These are phyloP conservation scores for Cryptococcus hybrid DNA, from an alignment of 1,284 basidiomycete genomes.

Conservation along the genomic window DNA sequence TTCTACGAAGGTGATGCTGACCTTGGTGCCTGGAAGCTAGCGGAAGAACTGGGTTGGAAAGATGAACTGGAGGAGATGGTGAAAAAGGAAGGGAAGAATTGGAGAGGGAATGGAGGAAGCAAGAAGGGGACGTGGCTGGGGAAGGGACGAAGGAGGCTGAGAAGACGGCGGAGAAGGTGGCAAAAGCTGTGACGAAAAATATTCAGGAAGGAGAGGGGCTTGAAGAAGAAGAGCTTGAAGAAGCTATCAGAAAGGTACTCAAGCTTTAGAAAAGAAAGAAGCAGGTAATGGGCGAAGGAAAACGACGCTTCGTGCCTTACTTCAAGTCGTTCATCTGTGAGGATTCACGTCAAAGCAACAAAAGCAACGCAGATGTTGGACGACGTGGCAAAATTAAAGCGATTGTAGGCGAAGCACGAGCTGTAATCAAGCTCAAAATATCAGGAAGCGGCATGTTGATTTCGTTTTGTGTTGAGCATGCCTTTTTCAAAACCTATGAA, in stretches of 20 bases:
- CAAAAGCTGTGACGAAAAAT: background rate
- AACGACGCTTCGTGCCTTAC: too few species aligned
- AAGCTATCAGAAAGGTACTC: slow-evolving; percentile 15
- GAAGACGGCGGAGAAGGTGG: slow-evolving; percentile 2
- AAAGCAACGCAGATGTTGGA: too few species aligned
- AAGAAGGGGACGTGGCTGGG: slow-evolving; percentile 14
- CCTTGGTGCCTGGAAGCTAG: slow-evolving; percentile 35
- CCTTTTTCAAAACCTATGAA: slow-evolving; percentile 31
- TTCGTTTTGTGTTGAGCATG: too few species aligned
- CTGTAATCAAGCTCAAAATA: too few species aligned
- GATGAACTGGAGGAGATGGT: slow-evolving; percentile 40
- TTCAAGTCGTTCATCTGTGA: too few species aligned
- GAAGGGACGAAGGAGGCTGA: slow-evolving; percentile 1
- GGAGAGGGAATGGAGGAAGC: slow-evolving; percentile 26
- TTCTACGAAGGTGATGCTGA: slow-evolving; percentile 50
- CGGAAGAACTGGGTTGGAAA: slow-evolving; percentile 44
- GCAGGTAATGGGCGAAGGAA: too few species aligned
- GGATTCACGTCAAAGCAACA: too few species aligned
- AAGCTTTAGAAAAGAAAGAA: slow-evolving; percentile 2
- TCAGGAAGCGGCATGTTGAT: too few species aligned
- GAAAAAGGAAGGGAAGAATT: slow-evolving; percentile 24
- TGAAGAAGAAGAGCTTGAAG: slow-evolving; percentile 9
- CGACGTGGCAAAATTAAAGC: too few species aligned
- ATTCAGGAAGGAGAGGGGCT: slow-evolving; percentile 7
- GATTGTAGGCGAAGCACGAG: too few species aligned